These are phyloP conservation scores for Sclerotinia borealis DNA, from an alignment of 2,329 filamentous ascomycete species.

Conservation along the genomic window DNA sequence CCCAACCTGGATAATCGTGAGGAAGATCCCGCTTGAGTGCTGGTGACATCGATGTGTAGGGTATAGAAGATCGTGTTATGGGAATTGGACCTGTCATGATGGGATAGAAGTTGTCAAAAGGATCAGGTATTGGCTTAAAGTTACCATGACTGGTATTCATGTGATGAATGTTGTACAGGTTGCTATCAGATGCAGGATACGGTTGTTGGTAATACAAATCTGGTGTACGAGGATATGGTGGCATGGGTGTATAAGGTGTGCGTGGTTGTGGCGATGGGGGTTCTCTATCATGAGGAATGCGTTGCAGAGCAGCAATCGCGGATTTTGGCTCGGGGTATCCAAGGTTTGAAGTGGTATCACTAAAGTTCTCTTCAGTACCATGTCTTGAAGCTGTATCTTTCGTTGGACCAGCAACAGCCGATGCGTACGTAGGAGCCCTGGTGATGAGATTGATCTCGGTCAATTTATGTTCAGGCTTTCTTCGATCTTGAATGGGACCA, in stretches of 20 bases:
- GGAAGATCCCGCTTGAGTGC: conserved; percentile 9
- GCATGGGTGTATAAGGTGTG: conserved; percentile 5
- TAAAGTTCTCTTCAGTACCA: conserved; percentile 14
- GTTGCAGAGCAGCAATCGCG: not conserved
- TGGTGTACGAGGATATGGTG: conserved; percentile 16
- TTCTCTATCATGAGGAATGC: conserved; percentile 5
- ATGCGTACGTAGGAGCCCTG: conserved; percentile 31
- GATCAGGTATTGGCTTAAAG: not conserved
- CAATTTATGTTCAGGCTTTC: conserved; percentile 17
- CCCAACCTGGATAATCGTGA: conserved; percentile 17
- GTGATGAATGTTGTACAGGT: not conserved
- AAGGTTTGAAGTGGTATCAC: conserved; percentile 12
- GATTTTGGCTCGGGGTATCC: conserved; percentile 14
- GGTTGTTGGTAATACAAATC: conserved; percentile 7
- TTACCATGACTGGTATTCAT: conserved; percentile 8
- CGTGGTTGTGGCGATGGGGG: not conserved
- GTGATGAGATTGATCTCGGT: conserved; percentile 21
- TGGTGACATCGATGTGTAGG: conserved; percentile 5
- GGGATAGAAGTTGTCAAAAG: conserved; percentile 21
- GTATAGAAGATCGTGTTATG: conserved; percentile 14
- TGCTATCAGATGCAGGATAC: not conserved
- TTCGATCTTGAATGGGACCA: conserved; percentile 27
- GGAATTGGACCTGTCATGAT: conserved; percentile 23
- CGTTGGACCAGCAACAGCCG: conserved; percentile 23
- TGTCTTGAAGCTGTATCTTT: conserved; percentile 18